Evolutionary conservation across 805 yeast species (phyloP), one percentile per base, ranked within the genome.

Genomic region (Jamesozyma jinghongensis): DNA sequence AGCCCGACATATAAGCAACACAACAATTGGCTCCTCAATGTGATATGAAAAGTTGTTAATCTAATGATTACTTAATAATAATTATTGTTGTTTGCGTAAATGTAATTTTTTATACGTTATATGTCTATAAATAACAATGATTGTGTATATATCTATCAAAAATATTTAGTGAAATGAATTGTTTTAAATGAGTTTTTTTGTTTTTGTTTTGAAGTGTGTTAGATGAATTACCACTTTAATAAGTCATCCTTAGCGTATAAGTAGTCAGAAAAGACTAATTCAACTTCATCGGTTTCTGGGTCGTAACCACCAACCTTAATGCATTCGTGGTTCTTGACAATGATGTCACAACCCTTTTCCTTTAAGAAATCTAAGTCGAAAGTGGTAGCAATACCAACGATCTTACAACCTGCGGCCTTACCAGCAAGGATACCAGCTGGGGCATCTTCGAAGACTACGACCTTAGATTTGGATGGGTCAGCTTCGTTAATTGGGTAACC

Each of bases 351-450:
- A 53, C 94, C 94, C 41, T 84, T 75, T 41, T 69, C 74, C 63
- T 78, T 73, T 44, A 85, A 81, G 57, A 72, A 72, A 45, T 77
- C 79, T 31, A 83, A 73, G 48, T 73, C 77, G 63, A 81, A 83
- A 40, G 92, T 78, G 46, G 90, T 80, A 50, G 88, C 82, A 62
- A 85, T 80, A 57, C 94, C 95, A 52, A 85, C 77, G 45, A 83
- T 81, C 57, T 74, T 70, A 60, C 92, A 86, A 44, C 88, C 94
- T 19, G 92, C 88, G 41, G 73, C 83, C 58, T 77, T 76, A 57
- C 94, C 94, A 31, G 94, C 90, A 53, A 74, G 65, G 48, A 84
- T 77, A 58, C 95, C 94, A 37, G 92, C 88, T 44, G 87, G 90
- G 35, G 94, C 94, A 59, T 85, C 95, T 67, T 85, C 95, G 56